Evolutionary conservation across 2,329 filamentous ascomycete species (phyloP).

Genomic region (Aspergillus ruber): DNA sequence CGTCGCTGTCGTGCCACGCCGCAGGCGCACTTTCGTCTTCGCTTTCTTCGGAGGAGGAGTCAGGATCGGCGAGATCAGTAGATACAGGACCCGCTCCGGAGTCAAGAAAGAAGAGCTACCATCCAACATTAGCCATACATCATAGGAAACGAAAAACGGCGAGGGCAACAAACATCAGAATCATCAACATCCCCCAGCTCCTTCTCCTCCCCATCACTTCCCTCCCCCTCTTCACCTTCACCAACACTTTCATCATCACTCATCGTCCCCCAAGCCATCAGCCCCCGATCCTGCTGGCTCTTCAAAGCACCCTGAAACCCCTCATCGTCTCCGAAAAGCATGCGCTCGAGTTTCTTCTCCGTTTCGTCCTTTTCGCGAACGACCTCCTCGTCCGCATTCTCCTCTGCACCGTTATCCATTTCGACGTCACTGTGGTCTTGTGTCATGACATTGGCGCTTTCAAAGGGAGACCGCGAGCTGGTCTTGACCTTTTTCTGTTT

Average conservation of each 20-base stretch:
- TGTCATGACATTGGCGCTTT: slow-evolving; percentile 13
- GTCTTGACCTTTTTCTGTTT: slow-evolving; percentile 24
- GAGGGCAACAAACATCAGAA: slow-evolving; percentile 51
- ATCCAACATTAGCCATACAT: neutral
- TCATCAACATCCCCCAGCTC: slow-evolving; percentile 64
- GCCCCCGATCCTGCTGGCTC: slow-evolving; percentile 42
- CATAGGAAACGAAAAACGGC: neutral
- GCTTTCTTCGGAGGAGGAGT: slow-evolving; percentile 33
- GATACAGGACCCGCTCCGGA: slow-evolving; percentile 47
- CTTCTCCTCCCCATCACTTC: slow-evolving; percentile 44
- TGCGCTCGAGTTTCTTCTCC: slow-evolving; percentile 76
- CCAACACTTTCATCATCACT: slow-evolving; percentile 16
- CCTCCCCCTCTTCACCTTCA: slow-evolving; percentile 27
- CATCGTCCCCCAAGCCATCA: slow-evolving; percentile 31
- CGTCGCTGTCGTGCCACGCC: slow-evolving; percentile 89
- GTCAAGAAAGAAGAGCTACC: slow-evolving; percentile 73
- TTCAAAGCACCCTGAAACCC: slow-evolving; percentile 73
- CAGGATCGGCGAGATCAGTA: slow-evolving; percentile 21
- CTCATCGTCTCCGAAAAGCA: slow-evolving; percentile 82
- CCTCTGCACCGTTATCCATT: slow-evolving; percentile 21
- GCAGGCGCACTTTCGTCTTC: slow-evolving; percentile 24
- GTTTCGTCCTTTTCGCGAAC: slow-evolving; percentile 66
- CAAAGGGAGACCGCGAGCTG: slow-evolving; percentile 17
- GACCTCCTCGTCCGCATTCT: slow-evolving; percentile 16
- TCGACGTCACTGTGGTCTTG: slow-evolving; percentile 15